A percentile compares a stretch with the other conserved stretches of the same genome.
Conservation (phyloP, 2,329 filamentous ascomycete genomes). For the Colletotrichum ledebouriae region DNA sequence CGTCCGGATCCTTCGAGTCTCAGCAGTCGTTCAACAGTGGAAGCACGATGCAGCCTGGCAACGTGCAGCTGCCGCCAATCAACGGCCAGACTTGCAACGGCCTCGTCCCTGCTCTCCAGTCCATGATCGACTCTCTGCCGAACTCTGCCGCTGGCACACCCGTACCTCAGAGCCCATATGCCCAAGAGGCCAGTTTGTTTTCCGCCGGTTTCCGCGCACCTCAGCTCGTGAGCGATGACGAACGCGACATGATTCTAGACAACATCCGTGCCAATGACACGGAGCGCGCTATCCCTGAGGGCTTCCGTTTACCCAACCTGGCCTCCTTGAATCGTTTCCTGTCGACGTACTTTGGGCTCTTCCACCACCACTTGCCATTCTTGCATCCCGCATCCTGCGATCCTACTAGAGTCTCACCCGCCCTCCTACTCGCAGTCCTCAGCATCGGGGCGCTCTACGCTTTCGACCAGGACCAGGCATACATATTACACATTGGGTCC, state of each 20-base stretch:
- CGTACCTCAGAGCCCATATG: slow-evolving; percentile 80
- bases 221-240: slow-evolving; percentile 85
- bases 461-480: slow-evolving; percentile 96
- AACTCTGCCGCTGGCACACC: slow-evolving; percentile 78
- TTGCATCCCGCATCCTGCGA: slow-evolving; percentile 92
- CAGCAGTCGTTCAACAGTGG: slow-evolving; percentile 73
- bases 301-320: slow-evolving; percentile 87
- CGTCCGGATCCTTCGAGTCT: slow-evolving; percentile 76
- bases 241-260: slow-evolving; percentile 86
- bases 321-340: slow-evolving; percentile 90
- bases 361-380: slow-evolving; percentile 97
- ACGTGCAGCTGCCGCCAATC: slow-evolving; percentile 74
- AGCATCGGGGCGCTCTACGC: slow-evolving; percentile 97
- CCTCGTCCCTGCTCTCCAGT: slow-evolving; percentile 75
- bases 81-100: slow-evolving; percentile 73
- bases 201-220: slow-evolving; percentile 79
- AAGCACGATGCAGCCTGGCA: slow-evolving; percentile 69
- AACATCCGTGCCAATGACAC: slow-evolving; percentile 86
- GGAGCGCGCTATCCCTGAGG: slow-evolving; percentile 86
- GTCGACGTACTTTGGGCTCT: slow-evolving; percentile 95
- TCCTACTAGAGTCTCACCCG: slow-evolving; percentile 82
- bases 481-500: slow-evolving; percentile 96
- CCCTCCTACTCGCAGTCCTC: slow-evolving; percentile 87
- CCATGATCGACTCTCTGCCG: slow-evolving; percentile 80
- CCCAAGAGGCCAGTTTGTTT: slow-evolving; percentile 63